Conservation (phyloP, 768 basidiomycete species). For the Auriculariales sp. region DNA sequence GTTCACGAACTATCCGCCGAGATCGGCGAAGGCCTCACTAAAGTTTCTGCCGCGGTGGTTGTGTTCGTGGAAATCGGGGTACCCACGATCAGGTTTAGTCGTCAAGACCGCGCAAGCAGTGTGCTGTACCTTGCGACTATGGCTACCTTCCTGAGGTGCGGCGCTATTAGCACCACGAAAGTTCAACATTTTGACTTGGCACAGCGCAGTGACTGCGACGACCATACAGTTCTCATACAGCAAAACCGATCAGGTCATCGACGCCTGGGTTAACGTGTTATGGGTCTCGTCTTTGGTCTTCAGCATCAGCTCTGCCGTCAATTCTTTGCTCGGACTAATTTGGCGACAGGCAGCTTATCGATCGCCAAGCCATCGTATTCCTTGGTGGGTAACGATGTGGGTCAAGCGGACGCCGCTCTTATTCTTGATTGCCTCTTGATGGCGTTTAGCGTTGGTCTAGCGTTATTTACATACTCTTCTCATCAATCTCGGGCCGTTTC, state of each 20-base stretch:
- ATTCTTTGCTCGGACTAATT: constrained; percentile 58
- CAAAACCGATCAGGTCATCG: constrained; percentile 20
- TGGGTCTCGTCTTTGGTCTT: constrained; percentile 69
- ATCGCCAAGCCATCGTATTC: constrained; percentile 59
- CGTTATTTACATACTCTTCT: constrained; percentile 65
- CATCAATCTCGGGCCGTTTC: constrained; percentile 46
- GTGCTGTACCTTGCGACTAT: constrained; percentile 62
- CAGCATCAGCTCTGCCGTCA: constrained; percentile 63
- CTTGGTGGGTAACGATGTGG: constrained; percentile 79
- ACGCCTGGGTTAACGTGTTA: constrained; percentile 49
- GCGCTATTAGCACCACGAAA: constrained; percentile 55
- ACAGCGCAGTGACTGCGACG: constrained; percentile 13
- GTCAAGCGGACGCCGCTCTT: constrained; percentile 74
- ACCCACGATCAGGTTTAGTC: constrained; percentile 61
- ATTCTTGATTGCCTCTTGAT: constrained; percentile 75
- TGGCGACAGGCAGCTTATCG: constrained; percentile 80
- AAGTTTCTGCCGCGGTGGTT: constrained; percentile 48
- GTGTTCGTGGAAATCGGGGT: constrained; percentile 72
- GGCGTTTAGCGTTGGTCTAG: constrained; percentile 66
- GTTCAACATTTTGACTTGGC: no score
- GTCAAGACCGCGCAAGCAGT: constrained; percentile 55
- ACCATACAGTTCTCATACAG: constrained; percentile 51
- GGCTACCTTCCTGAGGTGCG: constrained; percentile 70
- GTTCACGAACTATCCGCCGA: constrained; percentile 28
- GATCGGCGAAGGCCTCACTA: constrained; percentile 50